Evolutionary conservation across 345 rosid species (phyloP), one percentile per base, ranked within the genome.

Genomic region (Cochlearia excelsa): DNA sequence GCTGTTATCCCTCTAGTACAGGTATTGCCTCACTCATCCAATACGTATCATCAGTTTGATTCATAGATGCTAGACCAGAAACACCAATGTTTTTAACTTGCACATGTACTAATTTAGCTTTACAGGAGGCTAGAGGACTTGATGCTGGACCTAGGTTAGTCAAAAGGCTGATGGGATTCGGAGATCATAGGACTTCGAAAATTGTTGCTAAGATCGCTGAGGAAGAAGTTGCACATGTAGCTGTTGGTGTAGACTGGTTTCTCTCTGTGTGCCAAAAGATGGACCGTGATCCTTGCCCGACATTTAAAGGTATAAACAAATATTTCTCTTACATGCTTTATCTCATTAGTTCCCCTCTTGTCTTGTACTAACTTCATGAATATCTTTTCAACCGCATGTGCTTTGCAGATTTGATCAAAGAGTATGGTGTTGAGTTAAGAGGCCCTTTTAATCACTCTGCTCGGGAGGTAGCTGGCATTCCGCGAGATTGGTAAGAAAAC

Each of bases 111-210:
- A 56, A 4, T 29, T 63, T 50, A 56, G 52, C 38, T 47, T 5
- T 58, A 43, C 67, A 92, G 98, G 98, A 88, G 76, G 98, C 98
- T 42, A 77, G 96, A 70, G 98, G 95, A 45, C 98, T 92, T 68
- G 96, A 92, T 75, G 96, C 98, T 68, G 98, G 96, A 68, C 96
- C 96, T 50, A 86, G 98, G 52, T 77, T 91, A 46, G 96, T 88
- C 57, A 81, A 88, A 73, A 88, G 71, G 61, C 61, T 92, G 78
- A 76, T 80, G 0, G 95, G 96, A 5, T 92, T 83, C 46, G 98
- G 98, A 54, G 96, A 92, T 74, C 69, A 71, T 10, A 82, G 72
- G 69, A 84, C 95, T 51, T 88, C 98, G 26, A 76, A 78, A 50
- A 71, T 88, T 6, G 95, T 92, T 49, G 87, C 77, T 47, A 77